Base-by-base conservation (phyloP, 2,329 filamentous ascomycete species). In the Hypoxylon sp. region DNA sequence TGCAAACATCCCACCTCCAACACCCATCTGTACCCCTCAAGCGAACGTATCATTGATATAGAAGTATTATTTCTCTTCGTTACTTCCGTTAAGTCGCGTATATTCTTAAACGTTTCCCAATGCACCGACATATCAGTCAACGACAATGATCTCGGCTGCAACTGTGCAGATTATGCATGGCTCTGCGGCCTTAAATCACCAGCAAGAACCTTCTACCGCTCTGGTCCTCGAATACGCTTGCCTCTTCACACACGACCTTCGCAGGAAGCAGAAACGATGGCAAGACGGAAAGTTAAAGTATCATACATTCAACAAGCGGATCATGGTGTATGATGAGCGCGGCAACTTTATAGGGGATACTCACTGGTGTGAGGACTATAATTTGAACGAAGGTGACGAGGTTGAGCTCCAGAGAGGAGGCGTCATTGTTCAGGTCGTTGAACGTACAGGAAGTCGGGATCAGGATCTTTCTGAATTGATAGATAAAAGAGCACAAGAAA, bases 211-310 rank as follows among this genome's bases (percentile, higher is more conserved):
- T 13, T 59, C 63, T 51, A 76, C 72, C 22, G 93, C 94, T 1
- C 85, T 88, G 0, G 94, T 98, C 42, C 84, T 92, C 76, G 94
- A 97, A 76, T 97, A 91, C 79, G 86, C 88, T 69, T 98, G 94
- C 78, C 89, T 98, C 3, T 98, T 93, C 80, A 97, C 94, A 1
- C 89, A 93, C 77, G 94, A 98, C 77, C 79, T 97, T 46, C 89
- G 90, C 57, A 90, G 93, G 62, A 98, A 98, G 81, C 90, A 93
- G 74, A 98, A 98, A 79, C 86, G 93, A 67, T 98, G 94, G 94
- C 93, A 97, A 76, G 94, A 98, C 90, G 94, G 95, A 37, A 90
- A 90, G 57, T 87, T 98, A 68, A 92, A 91, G 71, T 97, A 91
- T 71, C 94, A 98, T 77, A 91, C 92, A 0, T 97, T 97, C 87